These are phyloP conservation scores for Lachancea meyersii DNA, from an alignment of 805 yeast species.

Conservation along the genomic window DNA sequence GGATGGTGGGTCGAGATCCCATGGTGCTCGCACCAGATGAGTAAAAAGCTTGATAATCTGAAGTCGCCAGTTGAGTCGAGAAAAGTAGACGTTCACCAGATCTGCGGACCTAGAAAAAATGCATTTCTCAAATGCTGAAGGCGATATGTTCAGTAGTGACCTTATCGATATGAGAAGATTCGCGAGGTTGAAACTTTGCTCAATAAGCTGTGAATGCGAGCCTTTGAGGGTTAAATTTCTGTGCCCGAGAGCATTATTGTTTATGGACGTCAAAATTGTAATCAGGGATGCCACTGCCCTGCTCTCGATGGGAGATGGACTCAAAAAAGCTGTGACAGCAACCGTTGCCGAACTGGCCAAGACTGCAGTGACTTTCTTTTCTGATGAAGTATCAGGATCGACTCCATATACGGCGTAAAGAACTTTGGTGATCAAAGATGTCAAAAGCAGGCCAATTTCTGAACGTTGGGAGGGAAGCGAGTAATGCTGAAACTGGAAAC, in stretches of 20 bases:
- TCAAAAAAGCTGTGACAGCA: constrained; percentile 52
- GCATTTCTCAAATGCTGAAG: constrained; percentile 60
- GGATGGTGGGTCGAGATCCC: constrained; percentile 65
- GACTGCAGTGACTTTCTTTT: constrained; percentile 41
- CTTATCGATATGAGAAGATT: constrained; percentile 53
- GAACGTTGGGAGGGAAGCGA: constrained; percentile 48
- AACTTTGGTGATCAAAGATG: constrained; percentile 50
- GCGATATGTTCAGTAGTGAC: constrained; percentile 39
- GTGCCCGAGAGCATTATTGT: constrained; percentile 12
- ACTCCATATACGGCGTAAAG: constrained; percentile 50
- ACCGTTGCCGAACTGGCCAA: constrained; percentile 46
- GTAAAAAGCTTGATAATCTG: constrained; percentile 52
- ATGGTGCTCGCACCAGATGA: constrained; percentile 47
- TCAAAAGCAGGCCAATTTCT: constrained; percentile 50
- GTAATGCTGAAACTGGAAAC: constrained; percentile 66
- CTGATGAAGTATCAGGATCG: constrained; percentile 36
- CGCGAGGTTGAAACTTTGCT: constrained; percentile 48
- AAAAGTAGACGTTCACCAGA: constrained; percentile 53
- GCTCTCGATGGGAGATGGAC: constrained; percentile 41
- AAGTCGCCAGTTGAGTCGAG: constrained; percentile 42
- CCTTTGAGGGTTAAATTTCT: constrained; percentile 14
- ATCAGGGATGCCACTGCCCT: constrained; percentile 39
- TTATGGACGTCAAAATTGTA: constrained; percentile 6
- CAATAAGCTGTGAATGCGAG: constrained; percentile 37
- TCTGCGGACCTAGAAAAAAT: constrained; percentile 51